Base-by-base conservation (phyloP, 257 asterid genomes). In the Ehretia macrophylla region DNA sequence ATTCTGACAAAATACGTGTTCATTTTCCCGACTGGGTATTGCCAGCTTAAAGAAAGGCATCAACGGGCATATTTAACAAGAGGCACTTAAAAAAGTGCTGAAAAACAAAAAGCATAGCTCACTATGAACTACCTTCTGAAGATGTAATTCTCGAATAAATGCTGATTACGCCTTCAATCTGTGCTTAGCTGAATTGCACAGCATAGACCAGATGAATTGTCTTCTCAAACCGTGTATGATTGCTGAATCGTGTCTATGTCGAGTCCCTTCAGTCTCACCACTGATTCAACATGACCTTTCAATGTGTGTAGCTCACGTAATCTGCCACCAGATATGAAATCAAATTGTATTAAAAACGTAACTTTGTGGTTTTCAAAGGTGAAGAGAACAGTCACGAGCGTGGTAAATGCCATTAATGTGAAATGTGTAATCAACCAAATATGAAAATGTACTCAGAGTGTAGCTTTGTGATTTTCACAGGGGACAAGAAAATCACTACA, bases 401-500 rank as follows among this genome's bases (percentile, higher is more conserved):
- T 27, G 6, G 35, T 27, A 27, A 27, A 27, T 27, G 4, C 6
- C 35, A 1, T 27, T 27, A 27, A 27, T 27, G 35, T 27, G 35
- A 27, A 27, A 27, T 27, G 35, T 27, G 35, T 27, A 27, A 6
- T 6, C 32, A 8, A 17, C 10, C 11, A 42, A 17, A 22, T 22
- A 23, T 27, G 18, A 59, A 49, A 11, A 60, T 32, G 55, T 35
- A 45, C 59, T 74, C 68, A 69, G 47, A 49, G 66, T 54, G 0
- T 9, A 60, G 52, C 35, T 8, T 16, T 13, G 4, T 59, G 11
- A 45, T 32, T 63, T 27, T 67, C 68, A 76, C 78, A 3, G 72
- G 68, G 21, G n/a, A n/a, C n/a, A n/a, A n/a, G n/a, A 81, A 76
- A 22, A 19, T 19, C 14, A 73, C 80, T 22, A 77, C 75, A 45